Conservation (phyloP, 116 monocot species). For the Cymodocea nodosa region DNA sequence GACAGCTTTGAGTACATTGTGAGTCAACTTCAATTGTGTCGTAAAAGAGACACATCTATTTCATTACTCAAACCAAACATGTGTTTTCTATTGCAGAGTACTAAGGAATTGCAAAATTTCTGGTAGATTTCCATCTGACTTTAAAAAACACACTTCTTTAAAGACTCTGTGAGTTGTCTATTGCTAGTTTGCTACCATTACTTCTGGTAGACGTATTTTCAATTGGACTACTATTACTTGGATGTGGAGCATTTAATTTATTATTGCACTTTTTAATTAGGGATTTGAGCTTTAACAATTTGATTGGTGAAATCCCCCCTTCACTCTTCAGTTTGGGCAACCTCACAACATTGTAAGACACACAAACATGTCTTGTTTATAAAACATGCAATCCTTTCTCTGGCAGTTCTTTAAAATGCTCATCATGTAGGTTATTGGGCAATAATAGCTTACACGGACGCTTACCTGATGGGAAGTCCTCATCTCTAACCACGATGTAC, state of each 20-base stretch:
- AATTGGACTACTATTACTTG: neutral
- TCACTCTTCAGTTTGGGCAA: slow-evolving; percentile 55
- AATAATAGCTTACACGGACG: slow-evolving; percentile 57
- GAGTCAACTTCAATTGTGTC: neutral
- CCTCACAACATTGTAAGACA: slow-evolving; percentile 39
- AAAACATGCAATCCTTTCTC: neutral
- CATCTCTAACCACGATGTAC: slow-evolving; percentile 42
- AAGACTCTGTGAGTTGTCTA: neutral
- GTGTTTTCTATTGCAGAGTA: slow-evolving; percentile 23
- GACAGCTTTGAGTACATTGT: slow-evolving; percentile 58
- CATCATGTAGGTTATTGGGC: slow-evolving; percentile 44
- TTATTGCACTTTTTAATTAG: slow-evolving; percentile 13
- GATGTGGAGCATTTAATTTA: too few species aligned
- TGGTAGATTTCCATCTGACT: slow-evolving; percentile 36
- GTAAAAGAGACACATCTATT: neutral
- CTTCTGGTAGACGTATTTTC: too few species aligned
- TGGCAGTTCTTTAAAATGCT: neutral
- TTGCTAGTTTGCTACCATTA: too few species aligned
- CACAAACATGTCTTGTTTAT: neutral
- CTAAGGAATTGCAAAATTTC: slow-evolving; percentile 64
- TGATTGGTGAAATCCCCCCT: slow-evolving; percentile 41
- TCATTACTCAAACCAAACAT: neutral
- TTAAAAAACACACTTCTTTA: slow-evolving; percentile 4
- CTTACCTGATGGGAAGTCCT: slow-evolving; percentile 37
- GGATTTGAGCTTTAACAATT: slow-evolving; percentile 87